A percentile compares a stretch with the other conserved stretches of the same genome.
Conservation (phyloP, 257 asterid genomes). For the Leptodermis oblonga region DNA sequence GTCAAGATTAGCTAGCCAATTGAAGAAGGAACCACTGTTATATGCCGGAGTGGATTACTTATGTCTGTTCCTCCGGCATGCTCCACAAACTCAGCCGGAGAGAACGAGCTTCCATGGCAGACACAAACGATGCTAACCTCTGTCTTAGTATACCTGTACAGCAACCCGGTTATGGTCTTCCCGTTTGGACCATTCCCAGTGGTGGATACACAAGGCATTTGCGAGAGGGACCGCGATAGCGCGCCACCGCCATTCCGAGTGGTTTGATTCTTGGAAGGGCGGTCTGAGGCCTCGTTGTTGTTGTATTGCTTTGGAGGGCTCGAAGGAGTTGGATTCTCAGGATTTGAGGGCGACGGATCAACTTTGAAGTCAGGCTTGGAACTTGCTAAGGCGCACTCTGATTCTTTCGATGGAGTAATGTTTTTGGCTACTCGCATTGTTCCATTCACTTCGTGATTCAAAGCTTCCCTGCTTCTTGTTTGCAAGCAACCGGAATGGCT, state of each 20-base stretch:
- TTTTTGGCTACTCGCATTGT: neutral
- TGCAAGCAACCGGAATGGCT: conserved; percentile 32
- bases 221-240: neutral
- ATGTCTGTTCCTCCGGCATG: conserved; percentile 63
- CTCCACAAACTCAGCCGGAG: conserved; percentile 70
- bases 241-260: neutral
- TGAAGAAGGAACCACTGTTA: conserved; percentile 40
- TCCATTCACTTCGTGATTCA: conserved; percentile 13
- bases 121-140: conserved; percentile 60
- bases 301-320: conserved; percentile 7
- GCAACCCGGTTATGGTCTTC: conserved; percentile 50
- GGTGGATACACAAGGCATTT: conserved; percentile 59
- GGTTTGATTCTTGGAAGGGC: conserved; percentile 17
- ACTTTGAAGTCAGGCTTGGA: neutral
- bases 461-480: conserved; percentile 7
- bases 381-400: neutral
- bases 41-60: conserved; percentile 54
- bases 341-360: neutral
- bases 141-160: conserved; percentile 39
- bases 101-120: conserved; percentile 57
- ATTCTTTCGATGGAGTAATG: neutral
- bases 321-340: conserved; percentile 5
- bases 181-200: conserved; percentile 74
- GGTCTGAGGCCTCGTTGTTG: neutral
- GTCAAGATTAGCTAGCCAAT: conserved; percentile 6